Evolutionary conservation across 169 alveolate species (phyloP).

Genomic region (Perkinsus chesapeaki): DNA sequence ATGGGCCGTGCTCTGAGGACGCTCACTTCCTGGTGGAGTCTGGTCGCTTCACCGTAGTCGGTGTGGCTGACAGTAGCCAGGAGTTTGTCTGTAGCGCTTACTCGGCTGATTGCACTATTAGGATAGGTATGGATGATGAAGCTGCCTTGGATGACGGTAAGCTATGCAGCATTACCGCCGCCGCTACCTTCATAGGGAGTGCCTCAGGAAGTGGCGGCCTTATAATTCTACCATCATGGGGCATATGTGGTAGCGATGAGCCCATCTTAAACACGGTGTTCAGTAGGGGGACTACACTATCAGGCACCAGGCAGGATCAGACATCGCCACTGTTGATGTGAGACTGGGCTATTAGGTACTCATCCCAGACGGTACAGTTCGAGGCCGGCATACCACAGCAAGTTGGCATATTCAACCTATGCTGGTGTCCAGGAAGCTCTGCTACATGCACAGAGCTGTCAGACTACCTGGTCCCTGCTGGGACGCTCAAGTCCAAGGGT

Average conservation of each 20-base stretch:
- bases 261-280: background rate
- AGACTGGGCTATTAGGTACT: background rate
- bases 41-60: background rate
- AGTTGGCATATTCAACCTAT: background rate
- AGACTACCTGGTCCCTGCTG: background rate
- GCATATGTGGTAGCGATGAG: background rate
- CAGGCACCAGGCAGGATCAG: background rate
- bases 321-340: background rate
- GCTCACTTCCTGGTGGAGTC: background rate
- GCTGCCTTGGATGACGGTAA: background rate
- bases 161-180: no score
- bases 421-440: background rate
- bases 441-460: background rate
- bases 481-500: background rate
- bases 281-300: background rate
- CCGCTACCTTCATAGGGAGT: background rate
- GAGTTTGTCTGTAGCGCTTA: background rate
- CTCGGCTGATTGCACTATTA: background rate
- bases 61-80: background rate
- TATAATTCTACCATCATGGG: background rate
- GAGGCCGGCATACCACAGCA: background rate
- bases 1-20: background rate
- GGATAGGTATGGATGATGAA: background rate
- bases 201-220: background rate
- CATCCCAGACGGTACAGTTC: background rate